Base-by-base conservation (phyloP, 202 grass and related monocot genomes). In the Bolboschoenoplectus hybrid region DNA sequence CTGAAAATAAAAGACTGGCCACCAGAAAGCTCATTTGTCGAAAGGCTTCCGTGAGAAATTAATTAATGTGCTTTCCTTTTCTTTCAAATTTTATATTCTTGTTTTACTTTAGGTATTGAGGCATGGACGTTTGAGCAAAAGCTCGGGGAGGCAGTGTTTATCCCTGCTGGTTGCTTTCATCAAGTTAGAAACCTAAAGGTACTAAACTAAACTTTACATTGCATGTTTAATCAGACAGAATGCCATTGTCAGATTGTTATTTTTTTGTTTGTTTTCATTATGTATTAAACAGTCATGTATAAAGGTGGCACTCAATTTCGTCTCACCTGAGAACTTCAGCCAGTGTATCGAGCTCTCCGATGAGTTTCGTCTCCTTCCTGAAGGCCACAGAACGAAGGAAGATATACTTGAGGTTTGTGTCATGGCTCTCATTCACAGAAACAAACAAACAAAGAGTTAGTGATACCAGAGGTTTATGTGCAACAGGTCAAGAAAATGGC, bases 101-200 rank as follows among this genome's bases (percentile, higher is more conserved):
- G 7, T 49, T 20, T 57, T 86, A 14, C 26, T 86, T 41, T 82
- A 98, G 96, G 93, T 83, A 63, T 98, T 79, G 93, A 98, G 65
- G 89, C 96, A 7, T 98, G 96, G 96, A 98, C 96, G 52, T 95
- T 98, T 90, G 93, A 91, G 64, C 93, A 98, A 80, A 98, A 98
- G 9, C 87, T 98, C 87, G 96, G 96, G 45, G 96, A 98, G 83
- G 96, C 96, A 9, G 93, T 98, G 4, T 95, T 98, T 49, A 98
- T 98, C 32, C 96, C 96, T 36, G 96, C 93, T 55, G 96, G 96
- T 44, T 98, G 96, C 20, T 91, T 93, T 2, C 96, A 98, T 85
- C 96, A 98, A 76, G 96, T 98, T 67, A 91, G 96, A 88, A 98
- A 98, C 88, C 85, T 94, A 78, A 98, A 98, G 91, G 96, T 95